phyloP scores from a whole-genome alignment of 2,329 filamentous ascomycete genomes.

The Fusarium humuli region DNA sequence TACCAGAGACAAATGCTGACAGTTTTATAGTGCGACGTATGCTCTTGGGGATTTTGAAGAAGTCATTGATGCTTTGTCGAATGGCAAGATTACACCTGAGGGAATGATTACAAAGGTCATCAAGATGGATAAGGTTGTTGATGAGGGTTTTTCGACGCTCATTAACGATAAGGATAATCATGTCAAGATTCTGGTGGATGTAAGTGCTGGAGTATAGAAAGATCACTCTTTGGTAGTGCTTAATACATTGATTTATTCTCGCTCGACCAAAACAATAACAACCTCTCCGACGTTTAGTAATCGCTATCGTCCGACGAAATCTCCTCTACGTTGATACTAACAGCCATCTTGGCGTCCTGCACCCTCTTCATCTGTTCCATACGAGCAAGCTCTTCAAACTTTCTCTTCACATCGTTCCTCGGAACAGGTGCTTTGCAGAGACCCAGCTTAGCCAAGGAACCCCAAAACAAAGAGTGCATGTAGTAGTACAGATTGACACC shows the following conservation, averaged over 20 bases:
- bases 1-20: neutral
- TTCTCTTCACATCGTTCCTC: neutral
- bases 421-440: neutral
- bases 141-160: slow-evolving; percentile 14
- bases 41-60: slow-evolving; percentile 19
- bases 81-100: slow-evolving; percentile 3
- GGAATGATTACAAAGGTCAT: slow-evolving; percentile 31
- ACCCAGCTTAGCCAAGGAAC: neutral
- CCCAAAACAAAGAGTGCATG: neutral
- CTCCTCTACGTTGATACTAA: neutral
- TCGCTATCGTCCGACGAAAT: neutral
- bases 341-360: neutral
- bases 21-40: neutral
- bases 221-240: fast-evolving
- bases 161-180: slow-evolving; percentile 24
- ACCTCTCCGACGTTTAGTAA: neutral
- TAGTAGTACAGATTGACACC: neutral
- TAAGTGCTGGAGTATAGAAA: neutral
- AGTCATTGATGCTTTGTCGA: slow-evolving; percentile 18
- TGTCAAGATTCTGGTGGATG: slow-evolving; percentile 26
- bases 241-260: neutral
- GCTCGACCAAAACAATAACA: fast-evolving
- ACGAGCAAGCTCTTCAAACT: neutral
- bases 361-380: neutral
- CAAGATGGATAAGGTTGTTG: slow-evolving; percentile 24